Conservation (phyloP, 495 filamentous ascomycete genomes). For the Penicillium coprophilum region DNA sequence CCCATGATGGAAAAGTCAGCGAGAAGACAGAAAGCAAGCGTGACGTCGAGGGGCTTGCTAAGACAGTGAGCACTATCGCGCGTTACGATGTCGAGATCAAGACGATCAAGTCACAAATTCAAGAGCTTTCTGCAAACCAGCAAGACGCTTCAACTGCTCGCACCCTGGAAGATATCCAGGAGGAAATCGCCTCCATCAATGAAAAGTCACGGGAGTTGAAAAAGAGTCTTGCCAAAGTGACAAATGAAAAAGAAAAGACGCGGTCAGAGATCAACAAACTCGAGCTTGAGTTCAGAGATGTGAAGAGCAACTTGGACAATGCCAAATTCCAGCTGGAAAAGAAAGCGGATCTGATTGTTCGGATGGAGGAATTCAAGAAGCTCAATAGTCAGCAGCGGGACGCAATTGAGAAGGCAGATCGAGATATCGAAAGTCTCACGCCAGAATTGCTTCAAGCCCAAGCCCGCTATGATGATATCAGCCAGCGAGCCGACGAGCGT, state of each 20-base stretch:
- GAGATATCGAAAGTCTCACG: conserved; percentile 64
- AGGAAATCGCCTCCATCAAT: conserved; percentile 64
- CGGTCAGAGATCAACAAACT: conserved; percentile 63
- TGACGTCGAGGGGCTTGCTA: conserved; percentile 72
- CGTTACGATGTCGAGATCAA: conserved; percentile 69
- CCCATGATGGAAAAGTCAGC: conserved; percentile 67
- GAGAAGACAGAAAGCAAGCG: conserved; percentile 63
- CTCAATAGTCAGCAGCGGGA: conserved; percentile 67
- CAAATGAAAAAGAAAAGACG: conserved; percentile 67
- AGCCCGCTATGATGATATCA: conserved; percentile 70
- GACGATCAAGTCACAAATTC: conserved; percentile 66
- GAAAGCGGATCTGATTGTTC: conserved; percentile 62
- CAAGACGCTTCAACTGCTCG: conserved; percentile 60
- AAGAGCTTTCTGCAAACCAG: conserved; percentile 69
- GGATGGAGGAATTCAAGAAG: conserved; percentile 70
- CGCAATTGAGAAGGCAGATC: conserved; percentile 62
- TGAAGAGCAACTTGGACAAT: conserved; percentile 65
- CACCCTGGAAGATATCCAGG: conserved; percentile 80
- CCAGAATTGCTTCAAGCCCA: conserved; percentile 75
- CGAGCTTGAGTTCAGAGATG: conserved; percentile 70
- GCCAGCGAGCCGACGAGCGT: conserved; percentile 64
- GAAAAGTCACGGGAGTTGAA: conserved; percentile 66
- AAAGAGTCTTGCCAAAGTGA: conserved; percentile 60
- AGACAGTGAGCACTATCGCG: conserved; percentile 72
- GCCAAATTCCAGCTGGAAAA: conserved; percentile 74